phyloP scores from a whole-genome alignment of 2,329 filamentous ascomycete species.

The Paramyrothecium roridum region DNA sequence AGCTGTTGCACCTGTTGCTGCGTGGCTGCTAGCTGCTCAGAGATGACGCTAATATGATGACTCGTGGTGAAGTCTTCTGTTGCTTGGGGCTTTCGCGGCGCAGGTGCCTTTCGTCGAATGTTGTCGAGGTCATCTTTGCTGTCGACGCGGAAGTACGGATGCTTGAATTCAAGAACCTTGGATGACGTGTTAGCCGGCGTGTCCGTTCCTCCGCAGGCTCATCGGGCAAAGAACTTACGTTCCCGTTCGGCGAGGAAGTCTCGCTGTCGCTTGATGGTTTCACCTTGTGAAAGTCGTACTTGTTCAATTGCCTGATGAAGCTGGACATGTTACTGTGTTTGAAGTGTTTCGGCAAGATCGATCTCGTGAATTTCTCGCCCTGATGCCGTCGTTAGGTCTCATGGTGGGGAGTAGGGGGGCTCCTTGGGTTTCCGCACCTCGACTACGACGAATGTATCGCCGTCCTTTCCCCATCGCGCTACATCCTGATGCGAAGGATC shows the following conservation, averaged over 20 bases:
- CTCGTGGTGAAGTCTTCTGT: constrained; percentile 73
- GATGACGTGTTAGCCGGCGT: neutral
- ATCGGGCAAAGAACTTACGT: constrained; percentile 21
- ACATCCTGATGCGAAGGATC: constrained; percentile 90
- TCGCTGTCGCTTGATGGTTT: constrained; percentile 46
- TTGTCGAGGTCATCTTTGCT: constrained; percentile 97
- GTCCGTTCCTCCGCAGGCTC: neutral
- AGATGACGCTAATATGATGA: constrained; percentile 86
- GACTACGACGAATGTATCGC: constrained; percentile 93
- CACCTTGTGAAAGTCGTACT: constrained; percentile 98
- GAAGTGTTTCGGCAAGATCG: constrained; percentile 95
- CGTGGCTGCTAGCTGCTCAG: constrained; percentile 82
- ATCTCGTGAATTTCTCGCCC: constrained; percentile 98
- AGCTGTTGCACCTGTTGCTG: constrained; percentile 89
- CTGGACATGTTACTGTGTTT: constrained; percentile 99
- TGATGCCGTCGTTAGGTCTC: constrained; percentile 33
- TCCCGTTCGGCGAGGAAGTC: constrained; percentile 28
- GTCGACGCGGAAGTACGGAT: constrained; percentile 92
- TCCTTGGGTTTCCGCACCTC: constrained; percentile 61
- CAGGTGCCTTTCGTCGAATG: constrained; percentile 91
- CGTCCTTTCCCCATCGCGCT: constrained; percentile 92
- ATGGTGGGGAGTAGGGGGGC: constrained; percentile 5
- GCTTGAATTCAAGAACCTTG: constrained; percentile 78
- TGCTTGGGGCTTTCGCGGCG: constrained; percentile 71
- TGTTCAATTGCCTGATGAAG: constrained; percentile 93